phyloP scores from a whole-genome alignment of 2,329 filamentous ascomycete genomes.

The Beauveria sp. region DNA sequence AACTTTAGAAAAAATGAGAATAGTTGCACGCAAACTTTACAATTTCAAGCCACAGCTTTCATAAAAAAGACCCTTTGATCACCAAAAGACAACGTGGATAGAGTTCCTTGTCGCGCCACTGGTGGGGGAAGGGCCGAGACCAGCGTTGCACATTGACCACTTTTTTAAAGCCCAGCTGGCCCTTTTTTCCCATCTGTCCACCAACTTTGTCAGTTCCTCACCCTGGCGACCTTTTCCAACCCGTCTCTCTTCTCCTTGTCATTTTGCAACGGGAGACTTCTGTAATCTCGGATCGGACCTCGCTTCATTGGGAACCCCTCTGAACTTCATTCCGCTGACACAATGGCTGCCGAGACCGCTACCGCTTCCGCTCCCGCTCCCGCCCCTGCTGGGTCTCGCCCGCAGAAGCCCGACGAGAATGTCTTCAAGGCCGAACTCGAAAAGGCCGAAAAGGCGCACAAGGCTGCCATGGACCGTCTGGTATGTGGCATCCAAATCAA shows the following conservation, averaged over 20 bases:
- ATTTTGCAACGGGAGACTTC: not conserved
- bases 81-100: not conserved
- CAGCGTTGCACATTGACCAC: conserved; percentile 11
- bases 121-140: conserved; percentile 11
- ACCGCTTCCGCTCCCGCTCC: conserved; percentile 34
- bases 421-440: conserved; percentile 72
- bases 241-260: conserved; percentile 2
- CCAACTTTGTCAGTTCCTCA: conserved; percentile 8
- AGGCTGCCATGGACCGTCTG: conserved; percentile 59
- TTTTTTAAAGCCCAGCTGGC: conserved; percentile 9
- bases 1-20: not conserved
- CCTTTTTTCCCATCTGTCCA: conserved; percentile 4
- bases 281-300: conserved; percentile 7
- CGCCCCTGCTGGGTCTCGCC: conserved; percentile 45
- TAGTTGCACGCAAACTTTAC: not conserved
- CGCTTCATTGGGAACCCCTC: conserved; percentile 4
- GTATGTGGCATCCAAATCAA: conserved; percentile 22
- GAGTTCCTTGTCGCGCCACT: not conserved
- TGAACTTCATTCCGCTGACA: conserved; percentile 24
- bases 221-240: not conserved
- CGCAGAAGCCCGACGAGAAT: conserved; percentile 81
- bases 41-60: not conserved
- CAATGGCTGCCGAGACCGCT: conserved; percentile 37
- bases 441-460: conserved; percentile 80
- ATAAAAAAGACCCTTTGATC: not conserved